Evolutionary conservation across 768 basidiomycete species (phyloP), one percentile per base, ranked within the genome.

Genomic region (Calocybe indica): DNA sequence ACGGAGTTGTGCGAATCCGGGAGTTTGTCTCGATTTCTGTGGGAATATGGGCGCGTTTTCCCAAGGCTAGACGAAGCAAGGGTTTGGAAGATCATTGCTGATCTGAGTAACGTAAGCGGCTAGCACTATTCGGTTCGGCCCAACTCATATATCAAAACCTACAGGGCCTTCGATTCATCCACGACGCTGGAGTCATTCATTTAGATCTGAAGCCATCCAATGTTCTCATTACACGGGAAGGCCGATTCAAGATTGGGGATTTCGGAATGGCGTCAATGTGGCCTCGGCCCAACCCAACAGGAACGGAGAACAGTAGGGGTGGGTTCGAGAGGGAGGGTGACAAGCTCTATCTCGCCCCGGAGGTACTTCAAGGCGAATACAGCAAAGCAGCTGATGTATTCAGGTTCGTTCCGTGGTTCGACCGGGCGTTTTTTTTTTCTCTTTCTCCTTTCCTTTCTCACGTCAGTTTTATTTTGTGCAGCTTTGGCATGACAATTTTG

Each of bases 201-300:
- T 78, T 99, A 46, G 96, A 99, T 69, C 68, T 99, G 54, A 99
- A 99, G 70, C 96, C 96, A 9, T 92, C 92, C 37, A 99, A 99
- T 63, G 85, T 99, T 43, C 92, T 99, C 61, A 75, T 99, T 57
- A 92, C 90, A 7, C 73, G 74, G 6, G 78, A 83, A 37, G 96
- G 96, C 1, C 79, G 86, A 39, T 86, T 99, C 70, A 92, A 92
- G 71, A 92, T 99, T 62, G 95, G 95, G 6, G 96, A 99, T 64
- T 97, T 98, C 70, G 96, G 96, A 7, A 92, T 99, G 84, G 94
- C 95, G n/a, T 90, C 91, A 5, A 58, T 92, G 45, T 94, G 91
- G 88, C 92, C 92, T 1, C 73, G 92, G 35, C 69, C 72, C 0
- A 61, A 61, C 12, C 58, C 72, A 15, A 45, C 35, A 13, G 62